phyloP scores from a whole-genome alignment of 2,329 filamentous ascomycete genomes.

The Talaromyces sp. region DNA sequence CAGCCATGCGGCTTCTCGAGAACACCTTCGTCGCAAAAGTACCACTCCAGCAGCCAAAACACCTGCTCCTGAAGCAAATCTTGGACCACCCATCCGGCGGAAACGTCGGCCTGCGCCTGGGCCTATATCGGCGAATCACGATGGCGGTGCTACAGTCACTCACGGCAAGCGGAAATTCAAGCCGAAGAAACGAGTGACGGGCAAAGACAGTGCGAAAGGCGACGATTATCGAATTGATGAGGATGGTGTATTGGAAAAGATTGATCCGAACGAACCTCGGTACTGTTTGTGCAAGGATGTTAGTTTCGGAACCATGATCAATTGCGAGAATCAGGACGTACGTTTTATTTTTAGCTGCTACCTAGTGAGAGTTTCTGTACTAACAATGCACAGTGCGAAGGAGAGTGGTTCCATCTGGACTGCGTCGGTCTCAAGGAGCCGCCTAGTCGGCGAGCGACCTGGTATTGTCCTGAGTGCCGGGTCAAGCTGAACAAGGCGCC shows the following conservation, averaged over 20 bases:
- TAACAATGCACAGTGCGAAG: slow-evolving; percentile 50
- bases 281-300: slow-evolving; percentile 62
- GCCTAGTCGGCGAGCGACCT: slow-evolving; percentile 57
- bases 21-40: slow-evolving; percentile 36
- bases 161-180: slow-evolving; percentile 55
- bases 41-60: slow-evolving; percentile 35
- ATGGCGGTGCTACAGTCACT: slow-evolving; percentile 57
- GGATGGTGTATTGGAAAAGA: slow-evolving; percentile 44
- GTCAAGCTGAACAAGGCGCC: slow-evolving; percentile 42
- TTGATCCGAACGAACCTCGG: slow-evolving; percentile 58
- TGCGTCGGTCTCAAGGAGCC: slow-evolving; percentile 56
- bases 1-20: slow-evolving; percentile 16
- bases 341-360: slow-evolving; percentile 10
- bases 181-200: slow-evolving; percentile 38
- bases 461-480: slow-evolving; percentile 61
- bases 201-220: slow-evolving; percentile 22
- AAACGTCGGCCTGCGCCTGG: slow-evolving; percentile 57
- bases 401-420: slow-evolving; percentile 62
- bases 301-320: slow-evolving; percentile 61
- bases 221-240: slow-evolving; percentile 42
- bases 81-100: slow-evolving; percentile 34
- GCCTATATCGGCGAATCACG: slow-evolving; percentile 51
- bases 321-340: slow-evolving; percentile 58
- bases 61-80: slow-evolving; percentile 34
- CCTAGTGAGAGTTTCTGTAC: neutral